A percentile compares a stretch with the other conserved stretches of the same genome.
Conservation (phyloP, 1,284 basidiomycete species). For the Hymenochaete sp. region DNA sequence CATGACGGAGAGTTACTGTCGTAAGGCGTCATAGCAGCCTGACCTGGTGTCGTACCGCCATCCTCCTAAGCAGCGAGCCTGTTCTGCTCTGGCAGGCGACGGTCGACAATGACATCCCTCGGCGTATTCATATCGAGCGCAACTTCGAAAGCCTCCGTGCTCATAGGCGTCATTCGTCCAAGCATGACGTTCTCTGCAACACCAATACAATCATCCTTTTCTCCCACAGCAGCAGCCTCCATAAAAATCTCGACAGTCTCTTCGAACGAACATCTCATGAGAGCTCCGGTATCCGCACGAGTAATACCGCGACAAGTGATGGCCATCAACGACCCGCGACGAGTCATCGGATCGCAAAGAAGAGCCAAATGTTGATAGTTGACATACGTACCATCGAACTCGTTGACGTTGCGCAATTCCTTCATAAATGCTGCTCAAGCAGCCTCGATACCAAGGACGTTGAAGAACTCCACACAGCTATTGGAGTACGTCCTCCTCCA, state of each 20-base stretch:
- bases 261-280: slow-evolving; percentile 99
- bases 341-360: slow-evolving; percentile 97
- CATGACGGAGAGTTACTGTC: slow-evolving; percentile 83
- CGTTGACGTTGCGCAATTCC: slow-evolving; percentile 90
- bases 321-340: slow-evolving; percentile 92
- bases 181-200: slow-evolving; percentile 98
- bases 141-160: slow-evolving; percentile 92
- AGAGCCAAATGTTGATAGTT: slow-evolving; percentile 97
- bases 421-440: slow-evolving; percentile 89
- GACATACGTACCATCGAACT: slow-evolving; percentile 99
- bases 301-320: slow-evolving; percentile 99
- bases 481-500: slow-evolving; percentile 91
- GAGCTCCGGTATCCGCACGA: slow-evolving; percentile 90
- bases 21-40: slow-evolving; percentile 90
- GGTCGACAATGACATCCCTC: slow-evolving; percentile 97
- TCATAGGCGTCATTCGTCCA: slow-evolving; percentile 98
- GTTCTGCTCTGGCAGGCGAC: slow-evolving; percentile 82
- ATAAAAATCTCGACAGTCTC: slow-evolving; percentile 99
- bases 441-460: slow-evolving; percentile 97
- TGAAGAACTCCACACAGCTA: slow-evolving; percentile 93
- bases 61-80: slow-evolving; percentile 75
- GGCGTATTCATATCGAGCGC: slow-evolving; percentile 97
- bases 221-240: slow-evolving; percentile 96
- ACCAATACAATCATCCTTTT: slow-evolving; percentile 96
- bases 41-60: slow-evolving; percentile 88